phyloP scores from a whole-genome alignment of 2,329 filamentous ascomycete genomes.

The Pseudocercospora cruenta region DNA sequence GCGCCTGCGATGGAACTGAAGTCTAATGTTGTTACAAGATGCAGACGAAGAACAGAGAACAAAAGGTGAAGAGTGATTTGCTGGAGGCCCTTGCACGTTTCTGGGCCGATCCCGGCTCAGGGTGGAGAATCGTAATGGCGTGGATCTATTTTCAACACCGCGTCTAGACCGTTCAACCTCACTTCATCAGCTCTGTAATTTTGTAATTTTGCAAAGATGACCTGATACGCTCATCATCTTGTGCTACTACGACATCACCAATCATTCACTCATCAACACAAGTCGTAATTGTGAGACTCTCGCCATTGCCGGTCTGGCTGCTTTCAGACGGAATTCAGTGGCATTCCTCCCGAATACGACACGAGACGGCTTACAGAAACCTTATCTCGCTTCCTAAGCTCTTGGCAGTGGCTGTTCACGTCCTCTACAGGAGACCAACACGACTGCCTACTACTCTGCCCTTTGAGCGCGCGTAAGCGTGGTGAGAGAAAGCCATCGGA shows the following conservation, averaged over 20 bases:
- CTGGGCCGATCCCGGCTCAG: neutral
- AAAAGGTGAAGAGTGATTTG: too few relatives aligned
- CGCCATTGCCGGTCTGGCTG: too few relatives aligned
- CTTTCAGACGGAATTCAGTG: neutral
- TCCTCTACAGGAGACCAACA: neutral
- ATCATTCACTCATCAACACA: too few relatives aligned
- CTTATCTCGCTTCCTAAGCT: neutral
- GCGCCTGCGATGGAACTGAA: too few relatives aligned
- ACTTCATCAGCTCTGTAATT: neutral
- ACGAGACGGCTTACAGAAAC: neutral
- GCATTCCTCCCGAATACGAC: conserved; percentile 3
- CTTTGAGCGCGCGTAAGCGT: neutral
- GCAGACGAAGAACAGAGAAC: too few relatives aligned
- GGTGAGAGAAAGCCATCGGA: neutral
- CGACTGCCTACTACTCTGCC: neutral
- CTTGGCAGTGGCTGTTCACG: neutral
- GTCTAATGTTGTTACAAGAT: too few relatives aligned
- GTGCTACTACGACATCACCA: too few relatives aligned
- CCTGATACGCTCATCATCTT: too few relatives aligned
- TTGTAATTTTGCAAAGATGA: neutral
- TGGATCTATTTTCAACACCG: neutral
- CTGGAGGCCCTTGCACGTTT: too few relatives aligned
- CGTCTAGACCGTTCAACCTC: neutral
- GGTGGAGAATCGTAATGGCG: neutral
- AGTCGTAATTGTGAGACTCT: too few relatives aligned